Base-by-base conservation (phyloP, 2,329 filamentous ascomycete genomes). In the Curvularia eragrostidis region DNA sequence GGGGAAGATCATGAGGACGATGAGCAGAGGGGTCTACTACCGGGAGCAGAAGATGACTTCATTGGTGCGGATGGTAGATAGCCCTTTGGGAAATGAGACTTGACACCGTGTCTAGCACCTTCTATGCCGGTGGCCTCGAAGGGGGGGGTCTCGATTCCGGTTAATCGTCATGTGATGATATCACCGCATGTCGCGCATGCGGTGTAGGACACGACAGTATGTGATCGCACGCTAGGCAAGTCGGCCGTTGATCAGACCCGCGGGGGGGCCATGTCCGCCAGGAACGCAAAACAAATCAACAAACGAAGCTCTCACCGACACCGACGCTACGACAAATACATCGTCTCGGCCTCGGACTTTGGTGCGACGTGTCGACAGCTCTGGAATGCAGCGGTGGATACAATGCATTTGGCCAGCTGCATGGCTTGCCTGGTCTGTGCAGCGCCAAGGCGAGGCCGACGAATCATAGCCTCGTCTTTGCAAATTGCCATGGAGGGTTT, bases 11-110 rank as follows among this genome's bases (percentile, higher is more conserved):
- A 64, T 6, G 76, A 67, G n/a, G 67, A 65, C 9, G 74, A 73
- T 49, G 78, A 80, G 55, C 75, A 77, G 63, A 62, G 71, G n/a
- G 79, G 78, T 1, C 57, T 81, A 41, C 63, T 81, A 13, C 55
- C 59, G 24, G 58, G 58, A 13, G 70, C 72, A 19, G 71, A 69
- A 42, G 66, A 67, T 46, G 50, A 56, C 15, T 66, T 66, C 32
- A 55, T 65, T 58, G 61, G 65, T 24, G 63, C 21, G 39, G 28
- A 57, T 47, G 55, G 44, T 48, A 57, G 57, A 56, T 61, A 61
- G 44, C 21, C 19, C n/a, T 24, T 36, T 21, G 26, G 15, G 38
- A 21, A 48, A 39, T 42, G 48, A 48, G 51, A 44, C 47, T 41
- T 47, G 30, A 51, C 54, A 49, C 52, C 43, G 41, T 30, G 34